Base-by-base conservation (phyloP, 2,329 filamentous ascomycete genomes). In the Hypoxylon sp. region DNA sequence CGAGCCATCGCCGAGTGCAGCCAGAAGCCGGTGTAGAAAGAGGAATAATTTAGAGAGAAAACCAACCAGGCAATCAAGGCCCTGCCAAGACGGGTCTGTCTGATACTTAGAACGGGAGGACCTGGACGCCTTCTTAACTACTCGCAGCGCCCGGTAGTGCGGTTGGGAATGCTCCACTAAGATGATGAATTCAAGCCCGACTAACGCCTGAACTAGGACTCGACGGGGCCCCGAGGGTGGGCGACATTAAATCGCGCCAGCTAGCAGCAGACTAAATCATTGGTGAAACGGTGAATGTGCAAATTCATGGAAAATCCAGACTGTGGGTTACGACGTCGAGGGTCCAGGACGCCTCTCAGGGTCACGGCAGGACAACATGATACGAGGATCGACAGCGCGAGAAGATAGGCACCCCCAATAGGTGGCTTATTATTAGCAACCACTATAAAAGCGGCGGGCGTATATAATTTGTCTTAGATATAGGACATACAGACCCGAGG, bases 1-100 rank as follows among this genome's bases (percentile, higher is more conserved):
- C 63, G 59, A 57, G 70, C 59, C 70, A 72, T 72, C 6, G 24
- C 49, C 30, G 44, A 51, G 17, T 2, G 20, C 30, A 26, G 8
- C 19, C 5, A 7, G 1, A 17, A 53, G 19, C 13, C 19, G 22
- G 30, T 17, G 13, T 26, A 30, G 30, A 28, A 8, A 20, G 13
- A 26, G 3, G 30, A 34, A 26, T 20, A 41, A 41, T n/a, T 19
- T 41, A 19, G 19, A 17, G 1, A 6, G 13, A 20, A 24, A 19
- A 8, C 20, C 39, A 43, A 10, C 17, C 19, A 6, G 11, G 32
- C 10, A 20, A 51, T 17, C n/a, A 37, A 34, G 11, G 19, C n/a
- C n/a, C n/a, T 17, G n/a, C n/a, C 6, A 19, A 19, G 37, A n/a
- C 6, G 37, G 47, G 55, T 53, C 24, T n/a, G 13, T 50, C 15